Conservation (phyloP, 305 asterid genomes). For the Fraxinus xanthoxyloides region DNA sequence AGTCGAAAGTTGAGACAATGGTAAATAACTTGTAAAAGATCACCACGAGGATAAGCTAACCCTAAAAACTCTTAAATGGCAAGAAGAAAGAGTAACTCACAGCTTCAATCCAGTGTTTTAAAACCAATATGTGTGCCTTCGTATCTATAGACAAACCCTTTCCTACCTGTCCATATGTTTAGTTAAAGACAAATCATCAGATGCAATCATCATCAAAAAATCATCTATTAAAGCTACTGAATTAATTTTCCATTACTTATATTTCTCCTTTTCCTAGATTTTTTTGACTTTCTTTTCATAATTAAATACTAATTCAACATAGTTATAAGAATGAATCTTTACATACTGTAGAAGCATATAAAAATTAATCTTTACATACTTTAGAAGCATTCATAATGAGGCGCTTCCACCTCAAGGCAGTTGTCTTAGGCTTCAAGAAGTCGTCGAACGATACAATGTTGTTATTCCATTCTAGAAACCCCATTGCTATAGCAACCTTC, state of each 20-base stretch:
- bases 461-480: constrained; percentile 21
- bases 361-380: constrained; percentile 32
- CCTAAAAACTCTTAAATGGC: neutral
- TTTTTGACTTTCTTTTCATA: neutral
- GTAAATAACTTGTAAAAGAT: neutral
- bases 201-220: neutral
- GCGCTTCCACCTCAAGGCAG: constrained; percentile 82
- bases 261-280: neutral
- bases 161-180: constrained; percentile 68
- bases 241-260: neutral
- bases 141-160: constrained; percentile 66
- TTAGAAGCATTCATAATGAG: constrained; percentile 68
- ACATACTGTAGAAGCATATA: constrained; percentile 69
- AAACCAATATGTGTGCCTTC: constrained; percentile 76
- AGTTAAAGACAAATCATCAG: neutral
- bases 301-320: too few relatives aligned
- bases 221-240: neutral
- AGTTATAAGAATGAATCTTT: neutral
- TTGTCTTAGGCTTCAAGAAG: constrained; percentile 74
- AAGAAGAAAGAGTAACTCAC: constrained; percentile 37
- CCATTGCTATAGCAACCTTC: constrained; percentile 35
- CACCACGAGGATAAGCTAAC: neutral
- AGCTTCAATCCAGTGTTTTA: constrained; percentile 91
- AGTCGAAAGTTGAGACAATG: too few relatives aligned
- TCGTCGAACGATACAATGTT: constrained; percentile 51